Evolutionary conservation across 2,329 filamentous ascomycete genomes (phyloP).

Genomic region (Fusarium verticillioides): DNA sequence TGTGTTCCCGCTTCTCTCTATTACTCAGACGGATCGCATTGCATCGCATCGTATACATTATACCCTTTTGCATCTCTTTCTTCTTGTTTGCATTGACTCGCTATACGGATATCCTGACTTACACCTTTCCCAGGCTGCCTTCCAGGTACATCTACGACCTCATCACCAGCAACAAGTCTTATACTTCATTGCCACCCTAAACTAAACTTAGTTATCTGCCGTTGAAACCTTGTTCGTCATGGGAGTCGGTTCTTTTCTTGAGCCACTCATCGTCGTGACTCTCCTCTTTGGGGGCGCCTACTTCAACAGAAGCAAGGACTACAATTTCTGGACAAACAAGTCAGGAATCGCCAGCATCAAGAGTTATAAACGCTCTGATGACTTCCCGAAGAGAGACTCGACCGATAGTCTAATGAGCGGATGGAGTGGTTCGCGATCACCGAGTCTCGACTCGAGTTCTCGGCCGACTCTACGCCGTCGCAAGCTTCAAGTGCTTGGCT

Average conservation of each 20-base stretch:
- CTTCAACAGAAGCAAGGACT: slow-evolving; percentile 56
- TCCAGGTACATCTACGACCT: neutral
- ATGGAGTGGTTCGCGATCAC: slow-evolving; percentile 43
- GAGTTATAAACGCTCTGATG: slow-evolving; percentile 47
- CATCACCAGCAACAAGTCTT: neutral
- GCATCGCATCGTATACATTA: neutral
- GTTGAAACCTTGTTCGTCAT: slow-evolving; percentile 40
- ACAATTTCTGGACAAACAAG: slow-evolving; percentile 44
- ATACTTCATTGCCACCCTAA: neutral
- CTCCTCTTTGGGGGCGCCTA: slow-evolving; percentile 58
- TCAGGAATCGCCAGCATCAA: slow-evolving; percentile 33
- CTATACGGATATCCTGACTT: neutral
- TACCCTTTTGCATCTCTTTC: neutral
- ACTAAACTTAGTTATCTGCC: neutral
- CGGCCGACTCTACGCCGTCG: slow-evolving; percentile 47
- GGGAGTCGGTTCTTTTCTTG: slow-evolving; percentile 55
- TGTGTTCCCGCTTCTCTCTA: neutral
- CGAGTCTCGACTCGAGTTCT: slow-evolving; percentile 44
- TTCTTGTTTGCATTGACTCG: neutral
- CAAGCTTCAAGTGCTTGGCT: slow-evolving; percentile 49
- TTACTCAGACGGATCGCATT: neutral
- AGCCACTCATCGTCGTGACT: slow-evolving; percentile 56
- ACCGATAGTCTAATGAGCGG: slow-evolving; percentile 42
- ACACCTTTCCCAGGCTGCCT: neutral
- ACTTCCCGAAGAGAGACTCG: slow-evolving; percentile 42